Percentiles rank a stretch among this genome's conserved stretches.
phyloP scores from a whole-genome alignment of 352 stramenopile species.

The Globisporangium orthogonon region DNA sequence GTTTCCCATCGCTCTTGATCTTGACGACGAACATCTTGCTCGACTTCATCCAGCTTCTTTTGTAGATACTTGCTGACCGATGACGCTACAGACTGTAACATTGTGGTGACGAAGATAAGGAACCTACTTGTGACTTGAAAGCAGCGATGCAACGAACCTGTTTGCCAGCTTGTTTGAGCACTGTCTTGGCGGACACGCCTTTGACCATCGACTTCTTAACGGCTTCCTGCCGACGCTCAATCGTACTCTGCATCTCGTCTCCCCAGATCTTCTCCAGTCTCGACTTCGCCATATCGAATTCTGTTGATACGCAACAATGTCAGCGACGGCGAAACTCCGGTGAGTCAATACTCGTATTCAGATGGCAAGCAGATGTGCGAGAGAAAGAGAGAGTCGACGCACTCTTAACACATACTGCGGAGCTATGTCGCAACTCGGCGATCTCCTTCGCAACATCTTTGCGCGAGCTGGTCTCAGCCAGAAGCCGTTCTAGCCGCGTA shows the following conservation, averaged over 20 bases:
- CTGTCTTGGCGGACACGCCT: slow-evolving; percentile 26
- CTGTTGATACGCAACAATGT: slow-evolving; percentile 10
- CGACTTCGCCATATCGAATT: slow-evolving; percentile 24
- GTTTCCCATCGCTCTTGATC: slow-evolving; percentile 30
- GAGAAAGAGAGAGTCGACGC: background rate
- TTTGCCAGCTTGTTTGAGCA: slow-evolving; percentile 33
- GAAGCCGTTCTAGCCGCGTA: slow-evolving; percentile 9
- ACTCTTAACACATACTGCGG: slow-evolving; percentile 35
- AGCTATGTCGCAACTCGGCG: slow-evolving; percentile 25
- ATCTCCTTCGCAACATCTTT: slow-evolving; percentile 19
- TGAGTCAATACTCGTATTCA: background rate
- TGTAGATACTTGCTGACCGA: slow-evolving; percentile 24
- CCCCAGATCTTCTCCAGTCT: slow-evolving; percentile 25
- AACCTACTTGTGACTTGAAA: too few species aligned
- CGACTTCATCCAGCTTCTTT: slow-evolving; percentile 37
- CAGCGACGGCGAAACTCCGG: background rate
- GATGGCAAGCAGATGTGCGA: background rate
- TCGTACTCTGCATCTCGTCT: slow-evolving; percentile 20
- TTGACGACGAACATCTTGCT: slow-evolving; percentile 22
- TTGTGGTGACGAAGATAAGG: background rate
- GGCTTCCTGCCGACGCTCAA: slow-evolving; percentile 19
- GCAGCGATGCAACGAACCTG: slow-evolving; percentile 13
- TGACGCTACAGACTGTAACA: slow-evolving; percentile 3
- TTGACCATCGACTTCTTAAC: slow-evolving; percentile 25
- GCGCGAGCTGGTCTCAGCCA: background rate